Base-by-base conservation (phyloP, 306 rosid genomes). In the Albizia julibrissin region DNA sequence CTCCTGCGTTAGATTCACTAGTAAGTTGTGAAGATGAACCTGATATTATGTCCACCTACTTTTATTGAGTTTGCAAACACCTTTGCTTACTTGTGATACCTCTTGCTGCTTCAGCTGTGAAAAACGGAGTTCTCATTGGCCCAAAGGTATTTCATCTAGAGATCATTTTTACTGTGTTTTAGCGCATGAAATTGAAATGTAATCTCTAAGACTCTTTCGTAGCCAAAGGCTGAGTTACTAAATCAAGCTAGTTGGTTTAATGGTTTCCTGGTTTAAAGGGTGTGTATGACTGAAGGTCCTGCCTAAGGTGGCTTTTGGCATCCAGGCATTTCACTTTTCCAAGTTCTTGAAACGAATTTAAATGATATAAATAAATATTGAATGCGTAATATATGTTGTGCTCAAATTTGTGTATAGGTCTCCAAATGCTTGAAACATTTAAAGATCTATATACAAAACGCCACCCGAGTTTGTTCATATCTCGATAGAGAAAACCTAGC, bases 111-210 rank as follows among this genome's bases (percentile, higher is more conserved):
- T 80, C 88, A 89, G 88, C 39, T 74, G 34, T 26, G 37, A 81
- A 72, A 70, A 71, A 84, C 19, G 90, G 92, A 73, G 46, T 85
- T 75, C 81, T 67, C 74, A 89, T 89, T 78, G 92, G 92, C 83
- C 87, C 92, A 62, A 85, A 80, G 90, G 92, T 89, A 86, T n/a
- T 65, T 84, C 46, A 78, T 49, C 24, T 74, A 42, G 86, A 86
- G 62, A 75, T 81, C 64, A 49, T 44, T 75, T 79, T 62, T 44
- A 52, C 84, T 69, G 16, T 29, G 34, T 33, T 33, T 6, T 37
- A 21, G 62, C 58, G 72, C 40, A 72, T 58, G 66, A 83, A 49
- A 76, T 33, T 72, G 24, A 44, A 37, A 26, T 46, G 76, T 46
- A 1, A 16, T 72, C n/a, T 46, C 7, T 46, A 16, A 27, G 6